Percentiles rank a stretch among this genome's conserved stretches.
Evolutionary conservation across 73 alveolate species (phyloP).

Genomic region (Symbiodinium natans): DNA sequence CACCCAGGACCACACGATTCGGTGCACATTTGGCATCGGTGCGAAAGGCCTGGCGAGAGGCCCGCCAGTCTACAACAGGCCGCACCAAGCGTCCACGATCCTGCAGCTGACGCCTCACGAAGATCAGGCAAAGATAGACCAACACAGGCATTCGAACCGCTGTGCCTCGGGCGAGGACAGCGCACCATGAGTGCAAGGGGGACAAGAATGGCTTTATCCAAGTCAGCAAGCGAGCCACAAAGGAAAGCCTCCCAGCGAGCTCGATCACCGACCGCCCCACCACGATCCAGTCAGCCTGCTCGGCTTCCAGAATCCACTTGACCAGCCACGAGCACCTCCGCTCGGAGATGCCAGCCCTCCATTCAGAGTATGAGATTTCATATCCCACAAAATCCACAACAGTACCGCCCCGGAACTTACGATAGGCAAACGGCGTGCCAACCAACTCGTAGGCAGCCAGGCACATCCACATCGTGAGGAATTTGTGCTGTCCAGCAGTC

Average conservation of each 20-base stretch:
- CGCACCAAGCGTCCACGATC: not conserved
- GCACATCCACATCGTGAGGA: not conserved
- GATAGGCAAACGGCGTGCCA: not conserved
- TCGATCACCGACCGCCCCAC: not conserved
- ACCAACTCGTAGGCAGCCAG: not conserved
- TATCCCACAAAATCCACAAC: not conserved
- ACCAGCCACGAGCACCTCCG: not conserved
- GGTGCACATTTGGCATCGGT: conserved; percentile 18
- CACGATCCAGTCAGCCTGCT: not conserved
- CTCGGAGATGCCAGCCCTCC: not conserved
- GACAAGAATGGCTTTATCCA: conserved; percentile 11
- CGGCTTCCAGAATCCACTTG: not conserved
- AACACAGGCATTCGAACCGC: not conserved
- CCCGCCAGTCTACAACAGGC: not conserved
- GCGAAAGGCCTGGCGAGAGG: not conserved
- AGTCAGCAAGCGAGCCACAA: not conserved
- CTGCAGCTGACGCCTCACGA: not conserved
- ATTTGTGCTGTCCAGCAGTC: not conserved
- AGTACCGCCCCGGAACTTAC: not conserved
- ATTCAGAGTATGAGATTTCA: not conserved
- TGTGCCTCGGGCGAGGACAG: not conserved
- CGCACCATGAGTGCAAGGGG: not conserved
- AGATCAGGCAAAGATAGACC: not conserved
- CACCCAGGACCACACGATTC: not conserved
- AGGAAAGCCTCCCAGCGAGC: not conserved